Conservation (phyloP, 352 stramenopile species). For the Thalassiosira delicatula region DNA sequence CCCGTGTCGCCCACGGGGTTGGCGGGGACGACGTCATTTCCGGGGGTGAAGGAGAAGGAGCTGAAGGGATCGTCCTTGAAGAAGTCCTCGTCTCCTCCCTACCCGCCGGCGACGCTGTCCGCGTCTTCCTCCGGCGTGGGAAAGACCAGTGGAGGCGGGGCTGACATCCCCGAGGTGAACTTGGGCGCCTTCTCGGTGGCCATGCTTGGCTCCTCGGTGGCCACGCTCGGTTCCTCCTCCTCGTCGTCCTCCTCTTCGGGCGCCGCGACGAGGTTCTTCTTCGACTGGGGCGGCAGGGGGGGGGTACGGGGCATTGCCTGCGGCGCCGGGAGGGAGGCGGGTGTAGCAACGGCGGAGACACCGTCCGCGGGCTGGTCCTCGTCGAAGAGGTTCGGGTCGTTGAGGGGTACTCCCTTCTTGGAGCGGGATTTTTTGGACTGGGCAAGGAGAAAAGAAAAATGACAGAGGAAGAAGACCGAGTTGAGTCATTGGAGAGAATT, state of each 20-base stretch:
- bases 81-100: constrained; percentile 38
- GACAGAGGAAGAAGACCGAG: no score
- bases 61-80: constrained; percentile 53
- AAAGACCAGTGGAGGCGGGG: background rate
- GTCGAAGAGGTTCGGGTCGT: constrained; percentile 49
- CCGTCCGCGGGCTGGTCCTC: background rate
- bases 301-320: background rate
- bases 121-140: no score
- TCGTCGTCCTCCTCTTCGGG: background rate
- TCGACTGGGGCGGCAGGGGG: background rate
- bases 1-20: constrained; percentile 12
- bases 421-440: constrained; percentile 44
- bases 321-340: background rate
- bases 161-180: background rate
- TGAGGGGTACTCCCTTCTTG: constrained; percentile 42
- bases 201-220: background rate
- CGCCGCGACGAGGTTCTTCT: constrained; percentile 6
- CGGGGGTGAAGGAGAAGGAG: constrained; percentile 36
- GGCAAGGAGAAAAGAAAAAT: background rate
- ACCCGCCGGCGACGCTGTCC: background rate
- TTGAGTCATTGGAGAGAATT: no score
- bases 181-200: background rate
- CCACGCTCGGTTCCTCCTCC: background rate
- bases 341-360: background rate
- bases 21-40: background rate